These are phyloP conservation scores for Oryza australiensis DNA, from an alignment of 176 grass and related monocot genomes.

Conservation along the genomic window DNA sequence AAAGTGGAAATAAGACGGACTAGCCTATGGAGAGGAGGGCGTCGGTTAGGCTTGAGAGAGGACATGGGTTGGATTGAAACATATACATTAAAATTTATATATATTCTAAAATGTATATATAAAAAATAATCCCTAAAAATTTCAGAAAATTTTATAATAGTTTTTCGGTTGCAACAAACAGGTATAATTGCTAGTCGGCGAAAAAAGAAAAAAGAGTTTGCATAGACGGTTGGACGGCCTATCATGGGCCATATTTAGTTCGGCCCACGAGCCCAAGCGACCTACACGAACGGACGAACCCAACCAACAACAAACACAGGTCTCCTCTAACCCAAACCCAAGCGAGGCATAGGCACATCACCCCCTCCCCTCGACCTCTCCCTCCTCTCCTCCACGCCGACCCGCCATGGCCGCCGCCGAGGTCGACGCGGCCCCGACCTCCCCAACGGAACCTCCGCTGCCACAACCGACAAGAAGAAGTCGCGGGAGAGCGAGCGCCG, in stretches of 20 bases:
- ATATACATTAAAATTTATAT: too few species aligned
- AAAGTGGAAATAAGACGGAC: too few species aligned
- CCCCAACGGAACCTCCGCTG: constrained; percentile 6
- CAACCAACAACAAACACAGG: background rate
- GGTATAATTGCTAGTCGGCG: too few species aligned
- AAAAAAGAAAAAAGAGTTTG: background rate
- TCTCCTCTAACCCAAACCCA: background rate
- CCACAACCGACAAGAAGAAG: constrained; percentile 39
- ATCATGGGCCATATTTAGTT: background rate
- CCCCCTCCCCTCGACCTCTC: background rate
- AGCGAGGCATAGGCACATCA: background rate
- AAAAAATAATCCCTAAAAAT: too few species aligned
- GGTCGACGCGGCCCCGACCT: constrained; percentile 3
- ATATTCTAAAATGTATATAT: too few species aligned
- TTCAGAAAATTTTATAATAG: too few species aligned
- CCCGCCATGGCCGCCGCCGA: constrained; percentile 38
- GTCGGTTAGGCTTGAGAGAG: too few species aligned
- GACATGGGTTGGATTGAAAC: too few species aligned
- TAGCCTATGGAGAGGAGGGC: too few species aligned
- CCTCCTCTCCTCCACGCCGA: constrained; percentile 3
- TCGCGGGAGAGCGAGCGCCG: constrained; percentile 57
- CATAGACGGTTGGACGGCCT: too few species aligned
- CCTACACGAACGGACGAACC: background rate
- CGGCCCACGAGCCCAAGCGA: background rate
- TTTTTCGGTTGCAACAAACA: too few species aligned